Evolutionary conservation across 805 yeast genomes (phyloP).

Genomic region (Wickerhamomyces bisporus): DNA sequence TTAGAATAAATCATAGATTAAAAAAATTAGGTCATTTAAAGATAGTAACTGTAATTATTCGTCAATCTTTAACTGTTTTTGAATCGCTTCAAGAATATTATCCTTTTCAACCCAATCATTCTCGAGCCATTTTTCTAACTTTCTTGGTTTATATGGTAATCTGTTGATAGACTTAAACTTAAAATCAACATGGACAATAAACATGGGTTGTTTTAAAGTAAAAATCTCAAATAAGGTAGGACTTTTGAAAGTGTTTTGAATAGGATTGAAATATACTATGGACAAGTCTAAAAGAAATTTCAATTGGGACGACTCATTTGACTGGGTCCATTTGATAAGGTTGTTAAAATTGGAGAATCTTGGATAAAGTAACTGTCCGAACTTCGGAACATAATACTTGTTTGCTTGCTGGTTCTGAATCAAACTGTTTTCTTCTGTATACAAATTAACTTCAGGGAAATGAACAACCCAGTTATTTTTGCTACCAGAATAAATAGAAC

Average conservation of each 20-base stretch:
- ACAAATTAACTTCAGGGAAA: slow-evolving; percentile 83
- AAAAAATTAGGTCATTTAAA: not conserved
- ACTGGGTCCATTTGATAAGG: slow-evolving; percentile 26
- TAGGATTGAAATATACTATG: slow-evolving; percentile 33
- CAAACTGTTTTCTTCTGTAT: slow-evolving; percentile 40
- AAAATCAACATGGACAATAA: slow-evolving; percentile 23
- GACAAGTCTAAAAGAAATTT: slow-evolving; percentile 29
- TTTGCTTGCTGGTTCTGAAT: slow-evolving; percentile 51
- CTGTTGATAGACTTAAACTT: slow-evolving; percentile 33
- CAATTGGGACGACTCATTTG: slow-evolving; percentile 6
- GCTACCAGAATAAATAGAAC: slow-evolving; percentile 29
- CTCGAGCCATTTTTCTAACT: slow-evolving; percentile 74
- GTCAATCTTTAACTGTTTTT: slow-evolving; percentile 26
- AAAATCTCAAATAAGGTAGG: slow-evolving; percentile 35
- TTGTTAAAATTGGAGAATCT: slow-evolving; percentile 58
- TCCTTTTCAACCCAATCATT: slow-evolving; percentile 70
- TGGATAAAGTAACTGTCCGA: slow-evolving; percentile 68
- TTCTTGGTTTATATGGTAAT: slow-evolving; percentile 47
- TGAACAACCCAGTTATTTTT: slow-evolving; percentile 59
- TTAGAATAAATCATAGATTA: not conserved
- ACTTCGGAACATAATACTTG: slow-evolving; percentile 53
- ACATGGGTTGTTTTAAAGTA: slow-evolving; percentile 26
- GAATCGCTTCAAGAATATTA: slow-evolving; percentile 35
- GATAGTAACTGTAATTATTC: slow-evolving; percentile 1
- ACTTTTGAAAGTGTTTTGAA: slow-evolving; percentile 23